phyloP scores from a whole-genome alignment of 352 stramenopile genomes.

The Halophytophthora batemanensis region DNA sequence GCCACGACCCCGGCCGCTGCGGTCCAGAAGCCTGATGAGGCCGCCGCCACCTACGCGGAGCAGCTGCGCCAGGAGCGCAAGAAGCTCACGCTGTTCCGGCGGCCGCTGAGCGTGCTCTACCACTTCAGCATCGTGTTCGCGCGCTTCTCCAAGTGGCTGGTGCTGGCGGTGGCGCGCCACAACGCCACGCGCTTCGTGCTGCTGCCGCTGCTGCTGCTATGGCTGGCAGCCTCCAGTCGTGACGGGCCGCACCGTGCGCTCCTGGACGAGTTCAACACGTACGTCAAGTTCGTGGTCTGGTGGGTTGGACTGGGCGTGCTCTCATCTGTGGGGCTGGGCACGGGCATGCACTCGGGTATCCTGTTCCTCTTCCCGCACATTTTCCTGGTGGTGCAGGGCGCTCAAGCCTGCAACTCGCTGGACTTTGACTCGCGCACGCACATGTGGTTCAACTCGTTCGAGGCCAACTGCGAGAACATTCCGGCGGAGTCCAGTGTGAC shows the following conservation, averaged over 20 bases:
- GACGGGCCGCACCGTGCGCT: constrained; percentile 68
- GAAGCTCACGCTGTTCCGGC: constrained; percentile 81
- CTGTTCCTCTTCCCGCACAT: constrained; percentile 95
- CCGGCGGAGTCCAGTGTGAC: constrained; percentile 52
- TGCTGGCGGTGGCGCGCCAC: constrained; percentile 59
- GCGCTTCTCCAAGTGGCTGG: constrained; percentile 74
- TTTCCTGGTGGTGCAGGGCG: constrained; percentile 89
- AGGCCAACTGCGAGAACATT: constrained; percentile 56
- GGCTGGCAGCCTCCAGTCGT: constrained; percentile 58
- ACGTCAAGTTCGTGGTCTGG: constrained; percentile 89
- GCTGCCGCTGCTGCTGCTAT: constrained; percentile 66
- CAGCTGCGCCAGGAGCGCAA: constrained; percentile 72
- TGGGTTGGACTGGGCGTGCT: constrained; percentile 93
- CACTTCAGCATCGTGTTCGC: constrained; percentile 79
- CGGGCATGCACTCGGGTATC: constrained; percentile 93
- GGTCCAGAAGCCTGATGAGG: constrained; percentile 5
- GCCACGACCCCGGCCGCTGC: background rate
- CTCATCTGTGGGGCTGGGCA: constrained; percentile 92
- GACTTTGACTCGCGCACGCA: constrained; percentile 86
- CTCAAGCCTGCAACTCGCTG: constrained; percentile 83
- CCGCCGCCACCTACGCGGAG: constrained; percentile 33
- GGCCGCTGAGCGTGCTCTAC: constrained; percentile 68
- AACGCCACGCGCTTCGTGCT: constrained; percentile 75
- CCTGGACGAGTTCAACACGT: constrained; percentile 84
- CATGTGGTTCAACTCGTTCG: constrained; percentile 90